phyloP scores from a whole-genome alignment of 192 early-diverging fungal genomes.

The Podila minutissima region DNA sequence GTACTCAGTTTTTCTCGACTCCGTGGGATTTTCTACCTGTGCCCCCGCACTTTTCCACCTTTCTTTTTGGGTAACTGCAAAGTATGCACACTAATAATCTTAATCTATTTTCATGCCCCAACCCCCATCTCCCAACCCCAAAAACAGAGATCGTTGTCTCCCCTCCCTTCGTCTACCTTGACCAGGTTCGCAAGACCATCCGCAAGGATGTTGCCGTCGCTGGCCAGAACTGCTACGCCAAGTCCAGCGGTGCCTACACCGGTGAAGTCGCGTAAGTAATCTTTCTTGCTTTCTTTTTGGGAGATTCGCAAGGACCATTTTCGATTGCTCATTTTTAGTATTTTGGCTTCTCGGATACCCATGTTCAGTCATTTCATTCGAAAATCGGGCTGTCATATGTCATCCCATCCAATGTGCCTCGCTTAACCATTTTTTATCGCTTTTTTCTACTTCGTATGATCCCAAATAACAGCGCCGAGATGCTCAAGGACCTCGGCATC shows the following conservation, averaged over 20 bases:
- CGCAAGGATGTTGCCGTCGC: constrained; percentile 90
- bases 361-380: no score
- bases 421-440: no score
- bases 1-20: background rate
- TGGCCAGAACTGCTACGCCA: constrained; percentile 94
- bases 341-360: no score
- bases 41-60: background rate
- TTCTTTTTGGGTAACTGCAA: background rate
- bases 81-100: background rate
- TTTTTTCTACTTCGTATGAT: background rate
- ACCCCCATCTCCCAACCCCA: background rate
- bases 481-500: constrained; percentile 95
- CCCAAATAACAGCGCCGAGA: constrained; percentile 70
- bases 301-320: background rate
- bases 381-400: background rate
- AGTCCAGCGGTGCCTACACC: constrained; percentile 93
- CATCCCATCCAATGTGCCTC: background rate
- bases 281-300: background rate
- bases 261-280: constrained; percentile 87
- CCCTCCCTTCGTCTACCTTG: constrained; percentile 92
- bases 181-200: constrained; percentile 78
- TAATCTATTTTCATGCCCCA: constrained; percentile 11
- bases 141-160: constrained; percentile 94
- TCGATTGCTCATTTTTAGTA: no score
- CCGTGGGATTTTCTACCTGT: background rate